Evolutionary conservation across 2,329 filamentous ascomycete genomes (phyloP).

Genomic region (Teratosphaeria pseudoeucalypti): DNA sequence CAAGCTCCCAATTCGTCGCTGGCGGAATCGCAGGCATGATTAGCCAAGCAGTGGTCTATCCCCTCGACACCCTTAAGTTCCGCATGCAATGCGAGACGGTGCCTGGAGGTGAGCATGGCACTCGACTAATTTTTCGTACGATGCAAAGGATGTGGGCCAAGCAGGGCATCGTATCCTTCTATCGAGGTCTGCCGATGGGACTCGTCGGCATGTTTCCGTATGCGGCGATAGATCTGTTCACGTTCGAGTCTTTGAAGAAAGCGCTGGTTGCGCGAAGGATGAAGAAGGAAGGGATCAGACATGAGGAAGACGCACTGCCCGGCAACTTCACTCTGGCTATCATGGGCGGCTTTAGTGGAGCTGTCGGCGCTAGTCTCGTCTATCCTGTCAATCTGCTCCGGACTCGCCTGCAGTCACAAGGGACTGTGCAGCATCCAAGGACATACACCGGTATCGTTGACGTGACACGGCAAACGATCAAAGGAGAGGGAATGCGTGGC

Average conservation of each 20-base stretch:
- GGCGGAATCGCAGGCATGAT: slow-evolving; percentile 90
- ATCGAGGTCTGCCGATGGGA: slow-evolving; percentile 88
- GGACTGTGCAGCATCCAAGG: slow-evolving; percentile 78
- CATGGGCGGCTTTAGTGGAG: slow-evolving; percentile 84
- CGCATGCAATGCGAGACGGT: slow-evolving; percentile 94
- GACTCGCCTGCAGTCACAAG: slow-evolving; percentile 78
- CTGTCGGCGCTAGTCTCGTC: slow-evolving; percentile 83
- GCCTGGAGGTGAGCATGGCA: slow-evolving; percentile 70
- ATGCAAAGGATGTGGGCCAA: slow-evolving; percentile 75
- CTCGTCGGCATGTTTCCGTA: slow-evolving; percentile 96
- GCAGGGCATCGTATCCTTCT: slow-evolving; percentile 66
- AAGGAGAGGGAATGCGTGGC: slow-evolving; percentile 72
- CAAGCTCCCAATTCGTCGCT: slow-evolving; percentile 79
- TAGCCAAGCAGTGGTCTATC: slow-evolving; percentile 92
- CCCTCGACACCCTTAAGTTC: slow-evolving; percentile 73
- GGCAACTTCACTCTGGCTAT: slow-evolving; percentile 76
- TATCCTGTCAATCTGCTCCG: slow-evolving; percentile 91
- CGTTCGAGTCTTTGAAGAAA: slow-evolving; percentile 85
- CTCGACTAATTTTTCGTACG: slow-evolving; percentile 70
- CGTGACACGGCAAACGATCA: slow-evolving; percentile 71
- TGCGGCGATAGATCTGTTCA: slow-evolving; percentile 89
- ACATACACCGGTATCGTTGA: slow-evolving; percentile 89
- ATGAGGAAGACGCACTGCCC: slow-evolving; percentile 68
- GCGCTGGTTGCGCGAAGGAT: slow-evolving; percentile 62
- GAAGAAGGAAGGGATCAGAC: slow-evolving; percentile 56